phyloP scores from a whole-genome alignment of 2,329 filamentous ascomycete species.

The Blastomyces percursus region DNA sequence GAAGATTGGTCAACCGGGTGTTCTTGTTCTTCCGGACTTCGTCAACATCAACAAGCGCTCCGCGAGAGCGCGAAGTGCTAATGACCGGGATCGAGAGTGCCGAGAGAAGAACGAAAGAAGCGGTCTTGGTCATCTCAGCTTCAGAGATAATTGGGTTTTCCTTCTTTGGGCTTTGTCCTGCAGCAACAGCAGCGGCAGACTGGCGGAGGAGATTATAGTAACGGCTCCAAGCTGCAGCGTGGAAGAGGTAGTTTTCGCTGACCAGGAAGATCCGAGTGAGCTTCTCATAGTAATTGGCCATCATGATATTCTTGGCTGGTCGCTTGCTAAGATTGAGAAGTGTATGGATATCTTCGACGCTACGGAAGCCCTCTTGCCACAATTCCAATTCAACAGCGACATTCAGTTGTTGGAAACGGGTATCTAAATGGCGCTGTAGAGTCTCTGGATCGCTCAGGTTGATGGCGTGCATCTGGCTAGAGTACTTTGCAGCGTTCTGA shows the following conservation, averaged over 20 bases:
- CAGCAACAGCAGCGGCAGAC: slow-evolving; percentile 70
- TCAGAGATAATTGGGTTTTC: slow-evolving; percentile 88
- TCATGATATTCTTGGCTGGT: slow-evolving; percentile 97
- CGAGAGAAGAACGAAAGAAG: slow-evolving; percentile 89
- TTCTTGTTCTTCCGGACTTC: slow-evolving; percentile 99
- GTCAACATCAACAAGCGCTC: slow-evolving; percentile 91
- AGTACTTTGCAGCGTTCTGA: slow-evolving; percentile 98
- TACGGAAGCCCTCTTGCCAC: slow-evolving; percentile 99
- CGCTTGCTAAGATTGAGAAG: slow-evolving; percentile 96
- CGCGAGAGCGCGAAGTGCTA: slow-evolving; percentile 91
- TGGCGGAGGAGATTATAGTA: slow-evolving; percentile 96
- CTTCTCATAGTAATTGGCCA: slow-evolving; percentile 99
- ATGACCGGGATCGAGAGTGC: slow-evolving; percentile 98
- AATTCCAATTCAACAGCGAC: slow-evolving; percentile 95
- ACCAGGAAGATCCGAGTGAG: slow-evolving; percentile 97
- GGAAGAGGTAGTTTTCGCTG: slow-evolving; percentile 98
- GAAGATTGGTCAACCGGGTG: slow-evolving; percentile 84
- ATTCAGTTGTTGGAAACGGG: slow-evolving; percentile 95
- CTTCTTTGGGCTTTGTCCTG: slow-evolving; percentile 80
- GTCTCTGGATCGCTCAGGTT: slow-evolving; percentile 97
- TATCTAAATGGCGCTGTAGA: slow-evolving; percentile 92
- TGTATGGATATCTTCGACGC: slow-evolving; percentile 97
- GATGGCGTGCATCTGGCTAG: slow-evolving; percentile 97
- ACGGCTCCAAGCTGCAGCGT: slow-evolving; percentile 91
- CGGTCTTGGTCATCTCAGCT: slow-evolving; percentile 82